These are phyloP conservation scores for Tolypocladium ophioglossoides DNA, from an alignment of 2,329 filamentous ascomycete genomes.

Conservation along the genomic window DNA sequence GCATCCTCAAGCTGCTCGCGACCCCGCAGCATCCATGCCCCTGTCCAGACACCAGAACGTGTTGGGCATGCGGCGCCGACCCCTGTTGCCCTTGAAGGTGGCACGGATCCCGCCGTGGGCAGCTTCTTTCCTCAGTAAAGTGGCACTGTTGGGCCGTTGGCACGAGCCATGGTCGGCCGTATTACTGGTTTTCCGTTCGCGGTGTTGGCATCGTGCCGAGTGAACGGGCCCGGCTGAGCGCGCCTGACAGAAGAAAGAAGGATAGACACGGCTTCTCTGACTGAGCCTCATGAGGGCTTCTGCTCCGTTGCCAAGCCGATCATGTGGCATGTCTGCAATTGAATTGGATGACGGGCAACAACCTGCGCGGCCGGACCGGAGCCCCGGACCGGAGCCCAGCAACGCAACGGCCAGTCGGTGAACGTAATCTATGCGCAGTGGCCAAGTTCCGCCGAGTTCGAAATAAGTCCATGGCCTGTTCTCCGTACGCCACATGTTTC, in stretches of 20 bases:
- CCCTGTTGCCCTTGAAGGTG: neutral
- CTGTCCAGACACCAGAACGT: neutral
- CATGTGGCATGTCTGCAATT: too few species aligned
- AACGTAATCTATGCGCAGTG: neutral
- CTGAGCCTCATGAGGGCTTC: too few species aligned
- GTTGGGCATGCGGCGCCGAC: constrained; percentile 28
- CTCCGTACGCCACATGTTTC: neutral
- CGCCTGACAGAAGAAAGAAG: neutral
- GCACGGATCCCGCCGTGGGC: neutral
- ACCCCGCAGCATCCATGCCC: neutral
- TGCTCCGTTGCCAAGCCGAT: too few species aligned
- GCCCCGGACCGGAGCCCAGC: too few species aligned
- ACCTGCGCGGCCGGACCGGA: too few species aligned
- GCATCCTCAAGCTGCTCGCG: neutral
- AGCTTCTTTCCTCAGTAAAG: neutral
- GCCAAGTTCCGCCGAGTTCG: too few species aligned
- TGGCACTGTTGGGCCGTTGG: too few species aligned
- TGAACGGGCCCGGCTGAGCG: neutral
- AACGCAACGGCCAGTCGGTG: too few species aligned
- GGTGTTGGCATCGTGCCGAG: neutral
- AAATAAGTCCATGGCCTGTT: too few species aligned
- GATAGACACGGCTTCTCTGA: too few species aligned
- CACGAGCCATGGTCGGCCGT: neutral
- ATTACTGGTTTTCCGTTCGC: too few species aligned
- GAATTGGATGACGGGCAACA: neutral